Percentiles rank a stretch among this genome's conserved stretches.
phyloP scores from a whole-genome alignment of 257 asterid species.

The Pogostemon cablin region DNA sequence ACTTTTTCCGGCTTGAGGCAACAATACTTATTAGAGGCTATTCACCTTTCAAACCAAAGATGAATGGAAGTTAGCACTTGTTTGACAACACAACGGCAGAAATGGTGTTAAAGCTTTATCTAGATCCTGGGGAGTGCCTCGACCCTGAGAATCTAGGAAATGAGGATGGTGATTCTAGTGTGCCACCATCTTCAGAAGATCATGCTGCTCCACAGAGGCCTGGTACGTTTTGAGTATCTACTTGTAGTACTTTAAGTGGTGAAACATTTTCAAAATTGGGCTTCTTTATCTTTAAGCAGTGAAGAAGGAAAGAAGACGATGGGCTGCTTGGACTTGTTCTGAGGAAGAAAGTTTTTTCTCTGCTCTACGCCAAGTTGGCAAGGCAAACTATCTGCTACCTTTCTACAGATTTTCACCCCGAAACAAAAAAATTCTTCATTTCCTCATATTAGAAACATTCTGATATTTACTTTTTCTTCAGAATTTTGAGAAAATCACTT shows the following conservation, averaged over 20 bases:
- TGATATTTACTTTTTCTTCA: slow-evolving; percentile 39
- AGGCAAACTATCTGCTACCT: slow-evolving; percentile 51
- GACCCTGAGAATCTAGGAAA: slow-evolving; percentile 42
- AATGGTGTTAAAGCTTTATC: slow-evolving; percentile 58
- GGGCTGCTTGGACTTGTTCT: slow-evolving; percentile 98
- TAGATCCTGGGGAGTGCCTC: slow-evolving; percentile 42
- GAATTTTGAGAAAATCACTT: slow-evolving; percentile 85
- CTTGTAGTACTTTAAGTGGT: slow-evolving; percentile 22
- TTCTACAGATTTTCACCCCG: slow-evolving; percentile 16
- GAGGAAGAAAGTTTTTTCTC: slow-evolving; percentile 90
- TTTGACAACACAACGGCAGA: slow-evolving; percentile 36
- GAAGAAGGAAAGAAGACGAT: slow-evolving; percentile 75
- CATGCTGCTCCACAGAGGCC: slow-evolving; percentile 46
- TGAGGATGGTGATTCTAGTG: slow-evolving; percentile 50
- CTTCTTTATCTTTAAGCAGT: slow-evolving; percentile 38
- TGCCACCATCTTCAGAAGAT: slow-evolving; percentile 47
- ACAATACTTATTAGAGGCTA: background rate
- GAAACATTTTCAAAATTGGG: slow-evolving; percentile 23
- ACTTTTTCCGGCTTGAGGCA: slow-evolving; percentile 4
- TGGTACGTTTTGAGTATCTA: slow-evolving; percentile 39
- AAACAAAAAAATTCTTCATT: background rate
- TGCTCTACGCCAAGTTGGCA: slow-evolving; percentile 91
- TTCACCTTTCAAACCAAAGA: slow-evolving; percentile 9
- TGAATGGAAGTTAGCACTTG: slow-evolving; percentile 14
- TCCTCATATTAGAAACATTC: slow-evolving; percentile 12